Percentiles rank a stretch among this genome's conserved stretches.
These are phyloP conservation scores for Curvularia sp. DNA, from an alignment of 2,329 filamentous ascomycete genomes.

Conservation along the genomic window DNA sequence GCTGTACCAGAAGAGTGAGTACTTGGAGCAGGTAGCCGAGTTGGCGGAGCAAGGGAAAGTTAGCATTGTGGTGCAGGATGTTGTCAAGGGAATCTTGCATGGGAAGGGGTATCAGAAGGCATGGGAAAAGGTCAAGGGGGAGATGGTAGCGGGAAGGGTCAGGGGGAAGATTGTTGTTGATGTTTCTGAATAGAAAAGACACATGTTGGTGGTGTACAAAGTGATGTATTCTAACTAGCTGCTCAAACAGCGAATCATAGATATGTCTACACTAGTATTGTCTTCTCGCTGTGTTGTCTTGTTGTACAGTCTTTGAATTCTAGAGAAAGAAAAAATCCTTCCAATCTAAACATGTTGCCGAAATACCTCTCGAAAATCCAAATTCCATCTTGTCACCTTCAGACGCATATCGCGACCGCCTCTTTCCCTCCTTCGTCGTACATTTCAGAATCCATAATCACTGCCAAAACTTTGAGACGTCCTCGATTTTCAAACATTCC, in stretches of 20 bases:
- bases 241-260: no score
- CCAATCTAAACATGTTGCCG: neutral
- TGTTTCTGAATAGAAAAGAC: conserved; percentile 14
- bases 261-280: neutral
- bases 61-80: conserved; percentile 37
- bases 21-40: conserved; percentile 33
- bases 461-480: conserved; percentile 6
- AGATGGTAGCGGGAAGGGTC: conserved; percentile 40
- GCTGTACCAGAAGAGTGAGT: conserved; percentile 32
- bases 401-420: no score
- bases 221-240: no score
- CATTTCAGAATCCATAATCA: neutral
- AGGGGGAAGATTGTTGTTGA: conserved; percentile 44
- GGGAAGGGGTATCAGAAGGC: conserved; percentile 26
- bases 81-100: conserved; percentile 36
- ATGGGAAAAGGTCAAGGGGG: conserved; percentile 34
- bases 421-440: neutral
- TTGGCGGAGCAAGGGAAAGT: conserved; percentile 35
- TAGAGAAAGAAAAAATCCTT: neutral
- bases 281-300: neutral
- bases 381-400: neutral
- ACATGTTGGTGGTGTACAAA: no score
- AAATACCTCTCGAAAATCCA: neutral
- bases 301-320: neutral
- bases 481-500: conserved; percentile 1